Evolutionary conservation across 129 eudicot species (phyloP), one percentile per base, ranked within the genome.

Genomic region (Saussurea involucrata): DNA sequence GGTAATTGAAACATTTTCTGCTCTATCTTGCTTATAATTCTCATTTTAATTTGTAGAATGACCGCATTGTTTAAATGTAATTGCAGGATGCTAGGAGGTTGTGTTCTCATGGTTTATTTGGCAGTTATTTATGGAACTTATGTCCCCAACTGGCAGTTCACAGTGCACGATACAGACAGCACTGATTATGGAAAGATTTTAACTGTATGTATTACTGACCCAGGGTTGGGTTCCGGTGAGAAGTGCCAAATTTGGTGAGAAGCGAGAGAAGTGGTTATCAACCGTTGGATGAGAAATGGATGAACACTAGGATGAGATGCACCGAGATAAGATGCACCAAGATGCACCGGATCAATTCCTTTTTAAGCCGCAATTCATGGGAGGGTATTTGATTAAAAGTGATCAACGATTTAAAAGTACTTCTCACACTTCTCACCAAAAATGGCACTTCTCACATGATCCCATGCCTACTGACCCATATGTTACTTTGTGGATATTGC

Each of bases 101-200:
- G 88, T 78, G 82, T 88, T 69, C 84, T 88, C 22, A 65, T 80
- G 4, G 77, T 88, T 64, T 93, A 93, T 74, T 25, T 90, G 81
- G 84, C 95, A 73, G 81, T 81, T 73, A 17, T 89, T 37, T 93
- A 90, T 81, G 92, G 92, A 77, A 79, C 84, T 67, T 84, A 83
- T 87, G 98, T 93, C 77, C 98, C 98, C 13, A 89, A 85, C 78
- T 93, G 98, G 98, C 78, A 87, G 20, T 90, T 93, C 87, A 87
- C 66, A 21, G 90, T 88, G 33, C 76, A 84, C 27, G 73, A 90
- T 81, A 34, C 84, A n/a, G 75, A 79, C 13, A 86, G 88, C 75
- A 71, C 91, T n/a, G 90, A 90, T 71, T 88, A 71, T 34, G 96
- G 96, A 18, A 90, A 90, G 83, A 69, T 81, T 71, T 82, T 92